Base-by-base conservation (phyloP, 306 rosid species). In the Inga laurina region DNA sequence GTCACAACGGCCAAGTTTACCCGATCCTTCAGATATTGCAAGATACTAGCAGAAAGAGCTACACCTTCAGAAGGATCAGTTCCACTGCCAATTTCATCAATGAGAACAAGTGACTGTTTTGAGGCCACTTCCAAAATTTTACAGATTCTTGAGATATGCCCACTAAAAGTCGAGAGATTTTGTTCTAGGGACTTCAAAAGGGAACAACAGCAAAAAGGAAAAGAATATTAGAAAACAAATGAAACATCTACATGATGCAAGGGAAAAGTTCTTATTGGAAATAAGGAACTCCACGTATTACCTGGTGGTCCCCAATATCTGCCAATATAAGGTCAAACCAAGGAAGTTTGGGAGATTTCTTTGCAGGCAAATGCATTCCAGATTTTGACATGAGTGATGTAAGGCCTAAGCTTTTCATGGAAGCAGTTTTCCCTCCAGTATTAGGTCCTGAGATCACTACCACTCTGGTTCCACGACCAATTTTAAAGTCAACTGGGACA, bases 41-140 rank as follows among this genome's bases (percentile, higher is more conserved):
- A 90, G 83, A 93, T 88, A 89, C 98, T 93, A 75, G 93, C 30
- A 27, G 99, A 93, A 88, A 95, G 99, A 87, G 99, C 97, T 83
- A 95, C 94, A 59, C 99, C 99, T 91, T 95, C 99, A 59, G 99
- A 92, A 73, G 99, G 99, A 85, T 95, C 99, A 51, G 99, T 95
- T 84, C 99, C 97, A 86, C 97, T 37, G 39, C 99, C 99, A 85
- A 95, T 95, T 89, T 95, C 99, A 85, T 95, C 98, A 45, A 95
- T 86, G 74, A 93, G 98, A 87, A 95, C 94, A 82, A 95, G 97
- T 65, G 98, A 93, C 80, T 90, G 88, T 84, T 88, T 79, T 16
- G 96, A 87, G 79, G 93, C 81, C 86, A 91, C 94, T 88, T 91
- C 90, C 87, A 92, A 82, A 72, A 93, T 91, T 85, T 89, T 91